Evolutionary conservation across 345 rosid genomes (phyloP), one percentile per base, ranked within the genome.

Genomic region (Crucihimalaya himalaica): DNA sequence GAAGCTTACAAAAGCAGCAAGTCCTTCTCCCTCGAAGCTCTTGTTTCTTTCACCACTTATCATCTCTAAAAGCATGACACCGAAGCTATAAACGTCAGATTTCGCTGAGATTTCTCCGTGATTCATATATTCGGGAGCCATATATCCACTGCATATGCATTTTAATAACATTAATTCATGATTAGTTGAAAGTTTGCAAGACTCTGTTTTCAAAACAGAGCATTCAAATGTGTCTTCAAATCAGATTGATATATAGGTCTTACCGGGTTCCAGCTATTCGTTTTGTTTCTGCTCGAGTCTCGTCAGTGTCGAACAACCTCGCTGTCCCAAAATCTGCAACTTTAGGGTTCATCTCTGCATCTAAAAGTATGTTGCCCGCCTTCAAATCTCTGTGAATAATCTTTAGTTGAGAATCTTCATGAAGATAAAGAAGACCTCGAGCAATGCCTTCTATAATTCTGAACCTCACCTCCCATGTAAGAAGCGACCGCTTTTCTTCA

Each of bases 71-170:
- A 83, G 72, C 65, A 86, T 60, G n/a, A 84, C 71, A 3, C 88
- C 84, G 0, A 78, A 86, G 83, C 88, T 74, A 65, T 73, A 84
- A 20, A 83, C 80, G 16, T 84, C 82, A 5, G 79, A 78, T 43
- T 80, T 86, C 25, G 70, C 70, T 66, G 88, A 86, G 67, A 86
- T 75, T 9, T 62, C 76, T 3, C 86, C 88, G 0, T 70, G 69
- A 45, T 63, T 71, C 5, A 39, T 32, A 18, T 84, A 84, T 51
- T 84, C 88, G 0, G 83, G 86, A 63, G 85, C 88, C 84, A 84
- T 86, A 40, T 83, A 84, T n/a, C 90, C 87, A 48, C 86, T 84
- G 28, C 68, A 74, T 42, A 23, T 18, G 18, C 43, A 47, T 15
- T 48, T 3, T 39, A 45, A 27, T 28, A 40, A 18, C 13, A 45